A percentile compares a stretch with the other conserved stretches of the same genome.
Evolutionary conservation across 306 rosid species (phyloP).

Genomic region (Hylodesmum podocarpum): DNA sequence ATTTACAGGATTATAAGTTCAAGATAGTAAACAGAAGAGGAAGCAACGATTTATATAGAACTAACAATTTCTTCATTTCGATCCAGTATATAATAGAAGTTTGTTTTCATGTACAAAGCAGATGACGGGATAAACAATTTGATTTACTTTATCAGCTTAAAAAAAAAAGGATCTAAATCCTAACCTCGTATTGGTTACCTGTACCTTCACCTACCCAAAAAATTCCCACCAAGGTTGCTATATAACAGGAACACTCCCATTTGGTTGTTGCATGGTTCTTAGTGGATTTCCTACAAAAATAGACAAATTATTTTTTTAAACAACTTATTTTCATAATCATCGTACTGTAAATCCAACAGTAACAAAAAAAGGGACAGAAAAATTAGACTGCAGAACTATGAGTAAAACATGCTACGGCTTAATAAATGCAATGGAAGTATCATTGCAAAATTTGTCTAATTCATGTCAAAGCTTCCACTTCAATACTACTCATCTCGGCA

Average conservation of each 20-base stretch:
- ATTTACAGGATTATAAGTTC: not conserved
- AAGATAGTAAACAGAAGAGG: not conserved
- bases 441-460: slow-evolving; percentile 4
- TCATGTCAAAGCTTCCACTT: slow-evolving; percentile 7
- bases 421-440: slow-evolving; percentile 14
- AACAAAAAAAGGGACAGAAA: not conserved
- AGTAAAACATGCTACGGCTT: not conserved
- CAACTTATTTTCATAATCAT: slow-evolving; percentile 23
- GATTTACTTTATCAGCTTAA: slow-evolving; percentile 50
- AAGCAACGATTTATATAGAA: not conserved
- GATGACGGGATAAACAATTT: slow-evolving; percentile 54
- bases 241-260: slow-evolving; percentile 74
- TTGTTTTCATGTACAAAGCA: slow-evolving; percentile 47
- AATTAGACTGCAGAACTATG: not conserved
- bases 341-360: not conserved
- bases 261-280: slow-evolving; percentile 69
- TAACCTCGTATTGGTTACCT: slow-evolving; percentile 66
- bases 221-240: slow-evolving; percentile 46
- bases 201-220: slow-evolving; percentile 55
- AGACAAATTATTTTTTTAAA: slow-evolving; percentile 31
- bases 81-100: slow-evolving; percentile 44
- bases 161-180: slow-evolving; percentile 60
- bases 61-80: slow-evolving; percentile 34
- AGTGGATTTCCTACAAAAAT: slow-evolving; percentile 73
- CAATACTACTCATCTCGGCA: slow-evolving; percentile 2